Conservation (phyloP, 2,329 filamentous ascomycete genomes). For the Aureobasidium mangrovei region DNA sequence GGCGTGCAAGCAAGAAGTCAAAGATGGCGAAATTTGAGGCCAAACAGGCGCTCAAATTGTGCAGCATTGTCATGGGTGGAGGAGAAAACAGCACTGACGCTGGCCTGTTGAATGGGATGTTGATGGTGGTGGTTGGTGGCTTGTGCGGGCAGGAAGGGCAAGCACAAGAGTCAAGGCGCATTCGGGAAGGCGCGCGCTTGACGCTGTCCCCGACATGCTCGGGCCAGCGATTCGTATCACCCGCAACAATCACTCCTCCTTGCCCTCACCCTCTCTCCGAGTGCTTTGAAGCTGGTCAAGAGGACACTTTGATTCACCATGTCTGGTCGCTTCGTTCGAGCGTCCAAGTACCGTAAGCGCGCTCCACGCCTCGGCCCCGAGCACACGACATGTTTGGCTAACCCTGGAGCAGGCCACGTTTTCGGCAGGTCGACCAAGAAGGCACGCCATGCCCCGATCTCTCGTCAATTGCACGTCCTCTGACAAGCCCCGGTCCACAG, state of each 20-base stretch:
- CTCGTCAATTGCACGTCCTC: background rate
- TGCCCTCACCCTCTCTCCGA: background rate
- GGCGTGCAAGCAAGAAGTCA: too few relatives aligned
- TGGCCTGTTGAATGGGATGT: too few relatives aligned
- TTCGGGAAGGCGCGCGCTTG: too few relatives aligned
- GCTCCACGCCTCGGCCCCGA: conserved; percentile 17
- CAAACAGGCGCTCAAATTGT: too few relatives aligned
- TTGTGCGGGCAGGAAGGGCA: too few relatives aligned
- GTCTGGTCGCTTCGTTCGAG: conserved; percentile 64
- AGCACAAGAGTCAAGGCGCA: too few relatives aligned
- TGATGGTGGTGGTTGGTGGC: too few relatives aligned
- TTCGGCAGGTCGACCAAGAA: conserved; percentile 93
- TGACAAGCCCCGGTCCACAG: conserved; percentile 28
- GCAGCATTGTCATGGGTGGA: too few relatives aligned
- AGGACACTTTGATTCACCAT: conserved; percentile 33
- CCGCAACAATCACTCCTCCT: background rate
- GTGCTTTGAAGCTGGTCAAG: background rate
- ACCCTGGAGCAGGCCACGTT: conserved; percentile 68
- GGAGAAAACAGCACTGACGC: too few relatives aligned
- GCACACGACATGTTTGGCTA: conserved; percentile 4
- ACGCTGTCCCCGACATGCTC: too few relatives aligned
- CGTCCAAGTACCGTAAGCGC: conserved; percentile 62
- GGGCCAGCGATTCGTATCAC: too few relatives aligned
- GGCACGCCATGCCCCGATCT: conserved; percentile 31
- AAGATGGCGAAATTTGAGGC: too few relatives aligned